Conservation (phyloP, 176 grass and related monocot genomes). For the Aegilops umbellulata region DNA sequence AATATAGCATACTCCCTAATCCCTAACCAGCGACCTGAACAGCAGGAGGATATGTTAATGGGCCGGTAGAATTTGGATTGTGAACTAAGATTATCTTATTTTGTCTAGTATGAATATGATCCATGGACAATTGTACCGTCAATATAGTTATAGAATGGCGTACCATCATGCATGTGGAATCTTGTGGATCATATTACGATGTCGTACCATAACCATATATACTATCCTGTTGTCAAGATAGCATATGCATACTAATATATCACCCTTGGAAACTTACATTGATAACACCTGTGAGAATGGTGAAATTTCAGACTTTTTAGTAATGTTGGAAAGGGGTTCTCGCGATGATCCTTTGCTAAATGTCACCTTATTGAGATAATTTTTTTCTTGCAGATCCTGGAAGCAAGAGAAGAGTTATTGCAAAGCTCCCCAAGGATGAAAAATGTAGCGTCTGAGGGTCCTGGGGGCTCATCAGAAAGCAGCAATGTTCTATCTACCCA, state of each 20-base stretch:
- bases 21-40: neutral
- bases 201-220: neutral
- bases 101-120: neutral
- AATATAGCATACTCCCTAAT: neutral
- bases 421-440: constrained; percentile 35
- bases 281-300: neutral
- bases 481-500: constrained; percentile 27
- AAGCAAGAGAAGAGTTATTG: constrained; percentile 60
- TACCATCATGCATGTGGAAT: neutral
- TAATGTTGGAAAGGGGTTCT: neutral
- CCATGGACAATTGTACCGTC: neutral
- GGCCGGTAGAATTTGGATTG: constrained; percentile 2
- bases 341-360: neutral
- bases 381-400: constrained; percentile 38
- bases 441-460: constrained; percentile 19
- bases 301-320: neutral
- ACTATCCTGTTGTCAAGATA: neutral
- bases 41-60: neutral
- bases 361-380: neutral
- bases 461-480: constrained; percentile 17
- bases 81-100: neutral
- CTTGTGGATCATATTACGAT: neutral
- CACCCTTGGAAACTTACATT: neutral
- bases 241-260: neutral
- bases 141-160: neutral